phyloP scores from a whole-genome alignment of 805 yeast species.

The Hanseniaspora lachancei region DNA sequence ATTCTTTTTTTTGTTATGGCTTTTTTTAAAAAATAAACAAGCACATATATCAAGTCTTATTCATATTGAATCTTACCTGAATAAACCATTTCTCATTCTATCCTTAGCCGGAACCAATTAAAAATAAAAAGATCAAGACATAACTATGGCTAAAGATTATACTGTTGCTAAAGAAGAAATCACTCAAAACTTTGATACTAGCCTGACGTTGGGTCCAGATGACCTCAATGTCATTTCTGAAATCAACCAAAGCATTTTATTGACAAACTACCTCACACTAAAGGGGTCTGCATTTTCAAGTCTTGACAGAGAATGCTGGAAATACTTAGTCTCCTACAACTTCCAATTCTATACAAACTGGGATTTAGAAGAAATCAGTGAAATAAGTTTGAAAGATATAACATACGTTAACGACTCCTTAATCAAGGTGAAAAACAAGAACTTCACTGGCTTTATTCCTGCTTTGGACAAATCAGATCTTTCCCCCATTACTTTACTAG shows the following conservation, averaged over 20 bases:
- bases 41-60: no score
- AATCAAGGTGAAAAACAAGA: not conserved
- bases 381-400: not conserved
- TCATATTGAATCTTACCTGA: no score
- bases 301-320: conserved; percentile 12
- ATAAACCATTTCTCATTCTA: no score
- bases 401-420: conserved; percentile 2
- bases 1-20: no score
- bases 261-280: conserved; percentile 9
- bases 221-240: not conserved
- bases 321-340: conserved; percentile 5
- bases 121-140: no score
- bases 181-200: not conserved
- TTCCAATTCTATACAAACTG: conserved; percentile 5
- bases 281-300: conserved; percentile 10
- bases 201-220: not conserved
- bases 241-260: conserved; percentile 2
- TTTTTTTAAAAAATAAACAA: no score
- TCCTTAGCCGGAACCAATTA: no score
- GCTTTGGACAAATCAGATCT: conserved; percentile 8
- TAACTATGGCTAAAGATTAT: not conserved
- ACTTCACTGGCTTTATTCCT: conserved; percentile 5
- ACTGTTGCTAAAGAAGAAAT: not conserved
- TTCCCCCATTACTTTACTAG: conserved; percentile 7
- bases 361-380: conserved; percentile 11